phyloP scores from a whole-genome alignment of 495 filamentous ascomycete genomes.

The Massariosphaeria phaeospora region DNA sequence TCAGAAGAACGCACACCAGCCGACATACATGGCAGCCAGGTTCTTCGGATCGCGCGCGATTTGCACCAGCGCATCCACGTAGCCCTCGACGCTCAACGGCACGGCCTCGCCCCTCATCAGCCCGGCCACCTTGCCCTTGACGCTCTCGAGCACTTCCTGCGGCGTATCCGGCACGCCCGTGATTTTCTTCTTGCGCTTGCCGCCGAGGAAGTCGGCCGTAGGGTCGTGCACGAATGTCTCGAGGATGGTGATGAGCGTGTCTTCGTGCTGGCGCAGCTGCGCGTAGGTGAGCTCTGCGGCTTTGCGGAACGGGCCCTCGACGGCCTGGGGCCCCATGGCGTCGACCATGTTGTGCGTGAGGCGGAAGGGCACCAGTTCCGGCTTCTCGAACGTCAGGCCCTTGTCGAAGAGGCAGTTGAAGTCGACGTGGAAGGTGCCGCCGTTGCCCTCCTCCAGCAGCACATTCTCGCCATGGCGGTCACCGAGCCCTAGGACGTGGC shows the following conservation, averaged over 20 bases:
- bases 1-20: conserved; percentile 92
- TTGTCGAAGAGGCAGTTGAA: conserved; percentile 99
- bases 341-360: conserved; percentile 97
- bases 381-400: conserved; percentile 90
- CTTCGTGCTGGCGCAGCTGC: conserved; percentile 83
- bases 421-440: conserved; percentile 94
- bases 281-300: conserved; percentile 81
- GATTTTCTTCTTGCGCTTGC: conserved; percentile 61
- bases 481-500: conserved; percentile 83
- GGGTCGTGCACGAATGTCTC: conserved; percentile 97
- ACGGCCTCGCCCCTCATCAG: conserved; percentile 80
- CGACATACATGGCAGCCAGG: conserved; percentile 91
- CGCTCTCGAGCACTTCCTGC: conserved; percentile 82
- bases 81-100: conserved; percentile 87
- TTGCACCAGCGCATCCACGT: conserved; percentile 86
- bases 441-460: conserved; percentile 87
- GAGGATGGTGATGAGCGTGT: conserved; percentile 92
- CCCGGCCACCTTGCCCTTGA: conserved; percentile 79
- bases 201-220: conserved; percentile 83
- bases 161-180: conserved; percentile 74
- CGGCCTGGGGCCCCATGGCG: conserved; percentile 88
- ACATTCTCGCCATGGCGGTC: conserved; percentile 99
- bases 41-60: conserved; percentile 73
- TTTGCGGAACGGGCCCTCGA: conserved; percentile 88
- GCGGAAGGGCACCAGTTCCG: conserved; percentile 94